Conservation (phyloP, 2,329 filamentous ascomycete species). For the Coleophoma crateriformis region DNA sequence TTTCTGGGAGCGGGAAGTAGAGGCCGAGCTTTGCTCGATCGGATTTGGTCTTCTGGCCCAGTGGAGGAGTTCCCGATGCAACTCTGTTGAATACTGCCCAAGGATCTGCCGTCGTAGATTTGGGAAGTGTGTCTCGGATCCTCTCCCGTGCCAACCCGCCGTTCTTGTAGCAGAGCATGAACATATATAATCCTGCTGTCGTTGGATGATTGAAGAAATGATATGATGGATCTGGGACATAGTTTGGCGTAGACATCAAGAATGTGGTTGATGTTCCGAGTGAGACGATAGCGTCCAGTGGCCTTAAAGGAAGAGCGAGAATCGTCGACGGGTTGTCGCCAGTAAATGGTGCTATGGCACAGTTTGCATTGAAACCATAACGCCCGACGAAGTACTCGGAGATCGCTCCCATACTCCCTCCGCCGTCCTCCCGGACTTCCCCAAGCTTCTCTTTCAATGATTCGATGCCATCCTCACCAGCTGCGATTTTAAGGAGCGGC, state of each 20-base stretch:
- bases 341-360: conserved; percentile 79
- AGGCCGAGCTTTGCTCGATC: conserved; percentile 77
- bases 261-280: conserved; percentile 95
- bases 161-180: conserved; percentile 99
- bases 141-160: conserved; percentile 88
- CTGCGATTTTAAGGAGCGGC: conserved; percentile 67
- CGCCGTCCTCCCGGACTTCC: conserved; percentile 73
- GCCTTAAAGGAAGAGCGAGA: conserved; percentile 78
- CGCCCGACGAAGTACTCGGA: conserved; percentile 72
- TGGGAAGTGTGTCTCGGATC: conserved; percentile 74
- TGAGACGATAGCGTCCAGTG: conserved; percentile 89
- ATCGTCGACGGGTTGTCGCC: conserved; percentile 97
- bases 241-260: conserved; percentile 91
- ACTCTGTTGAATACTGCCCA: conserved; percentile 80
- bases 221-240: conserved; percentile 83
- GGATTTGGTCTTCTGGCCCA: conserved; percentile 51
- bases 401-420: conserved; percentile 69
- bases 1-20: conserved; percentile 94
- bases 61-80: conserved; percentile 61
- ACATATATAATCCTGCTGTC: conserved; percentile 90
- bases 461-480: conserved; percentile 49
- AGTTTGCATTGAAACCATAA: conserved; percentile 72
- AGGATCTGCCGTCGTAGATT: conserved; percentile 40
- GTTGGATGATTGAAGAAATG: conserved; percentile 99
- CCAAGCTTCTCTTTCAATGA: conserved; percentile 76